Base-by-base conservation (phyloP, 106 monocot genomes). In the Dendrobium catenatum region DNA sequence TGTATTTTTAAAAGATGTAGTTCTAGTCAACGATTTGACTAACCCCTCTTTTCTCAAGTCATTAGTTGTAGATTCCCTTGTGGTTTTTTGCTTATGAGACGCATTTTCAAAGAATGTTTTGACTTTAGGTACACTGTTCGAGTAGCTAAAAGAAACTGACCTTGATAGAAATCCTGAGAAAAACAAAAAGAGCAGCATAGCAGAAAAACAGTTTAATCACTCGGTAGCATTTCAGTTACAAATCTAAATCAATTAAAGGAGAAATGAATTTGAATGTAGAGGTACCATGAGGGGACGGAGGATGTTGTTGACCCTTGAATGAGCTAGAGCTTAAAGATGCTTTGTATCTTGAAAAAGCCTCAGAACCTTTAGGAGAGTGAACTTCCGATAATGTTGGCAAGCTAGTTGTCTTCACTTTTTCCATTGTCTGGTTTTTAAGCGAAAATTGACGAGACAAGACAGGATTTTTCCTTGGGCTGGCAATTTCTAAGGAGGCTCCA, bases 61-160 rank as follows among this genome's bases (percentile, higher is more conserved):
- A 68, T 26, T 78, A 17, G 77, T 77, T 80, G 59, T 20, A 75
- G 77, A 37, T 54, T 86, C 95, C 77, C 76, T 89, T 4, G 42
- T 56, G 58, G 51, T 58, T 56, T 89, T 90, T 72, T 83, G 86
- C 83, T 85, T 93, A 37, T 64, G 82, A 42, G 76, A 81, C 72
- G 82, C 77, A 82, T 85, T 83, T 73, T 86, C 90, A 18, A 67
- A 76, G 10, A 88, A 55, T 55, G 81, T 84, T 77, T 93, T 90
- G 74, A 89, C 83, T 79, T 91, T 92, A 55, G 86, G 68, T 41
- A 86, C 86, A 78, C 67, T 55, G 47, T 24, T 93, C 27, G 80
- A 83, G 75, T 76, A 80, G 77, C 85, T 86, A 81, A 91, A 88
- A 81, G 93, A 95, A 55, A 51, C 64, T 17, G 91, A 87, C 81